Evolutionary conservation across 805 yeast species (phyloP), one percentile per base, ranked within the genome.

Genomic region (Monosporozyma siamensis): DNA sequence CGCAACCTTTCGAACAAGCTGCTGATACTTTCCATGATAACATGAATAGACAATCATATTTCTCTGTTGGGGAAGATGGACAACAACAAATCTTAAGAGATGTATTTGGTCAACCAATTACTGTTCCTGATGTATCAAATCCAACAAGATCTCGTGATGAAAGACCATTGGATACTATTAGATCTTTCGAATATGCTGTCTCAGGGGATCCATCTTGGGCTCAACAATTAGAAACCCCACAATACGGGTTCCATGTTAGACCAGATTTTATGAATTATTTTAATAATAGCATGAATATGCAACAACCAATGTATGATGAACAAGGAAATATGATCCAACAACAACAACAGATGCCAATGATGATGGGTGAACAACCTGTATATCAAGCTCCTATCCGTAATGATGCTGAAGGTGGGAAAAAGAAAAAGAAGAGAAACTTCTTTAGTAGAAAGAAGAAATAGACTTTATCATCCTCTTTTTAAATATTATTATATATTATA

Each of bases 61-160:
- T 59, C 21, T 48, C 48, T 12, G 48, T 44, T 5, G 82, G 84
- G 68, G 75, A 73, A 12, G 68, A 74, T 39, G 50, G 44, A 3
- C 68, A 67, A 29, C 78, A 77, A 22, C 40, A 53, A n/a, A 48
- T 48, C 51, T 31, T 43, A 9, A 43, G 30, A 10, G 98, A 92
- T 61, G 78, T 86, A 32, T 90, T 88, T 62, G 98, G 98, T n/a
- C 74, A 75, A 44, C 76, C 80, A 5, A 92, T 92, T 54, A 57
- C 56, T 3, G 77, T 75, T 50, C 84, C 94, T 8, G 98, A 92
- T 61, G 72, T 82, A 52, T 86, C 95, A 31, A 92, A 92, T 58
- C 98, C 98, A 20, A 80, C 96, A 7, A 75, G 98, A 56, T 66
- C 83, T 18, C 76, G 97, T 64, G 90, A 89, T 62, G 98, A 92